Evolutionary conservation across 805 yeast species (phyloP).

Genomic region (Myxozyma geophila): DNA sequence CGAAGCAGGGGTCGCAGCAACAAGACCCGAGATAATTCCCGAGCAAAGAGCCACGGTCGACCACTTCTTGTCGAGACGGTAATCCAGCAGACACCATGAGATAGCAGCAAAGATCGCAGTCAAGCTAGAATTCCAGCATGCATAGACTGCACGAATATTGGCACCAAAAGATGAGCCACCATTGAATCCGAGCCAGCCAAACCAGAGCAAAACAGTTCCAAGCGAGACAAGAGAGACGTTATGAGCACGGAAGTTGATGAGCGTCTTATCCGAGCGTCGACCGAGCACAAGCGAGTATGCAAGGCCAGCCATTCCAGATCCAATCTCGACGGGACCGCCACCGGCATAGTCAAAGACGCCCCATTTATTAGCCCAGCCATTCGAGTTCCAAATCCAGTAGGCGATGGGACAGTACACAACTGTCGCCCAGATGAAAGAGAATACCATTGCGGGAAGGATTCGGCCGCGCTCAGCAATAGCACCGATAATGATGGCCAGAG

Average conservation of each 20-base stretch:
- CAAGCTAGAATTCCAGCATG: constrained; percentile 88
- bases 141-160: constrained; percentile 79
- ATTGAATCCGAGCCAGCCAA: constrained; percentile 97
- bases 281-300: constrained; percentile 73
- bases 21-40: constrained; percentile 92
- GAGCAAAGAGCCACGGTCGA: constrained; percentile 96
- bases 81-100: constrained; percentile 91
- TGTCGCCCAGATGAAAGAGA: constrained; percentile 86
- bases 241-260: constrained; percentile 76
- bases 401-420: constrained; percentile 91
- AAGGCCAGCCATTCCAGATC: constrained; percentile 88
- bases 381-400: constrained; percentile 90
- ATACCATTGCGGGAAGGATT: constrained; percentile 79
- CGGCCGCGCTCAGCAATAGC: constrained; percentile 94
- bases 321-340: constrained; percentile 95
- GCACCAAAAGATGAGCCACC: constrained; percentile 88
- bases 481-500: constrained; percentile 88
- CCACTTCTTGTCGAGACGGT: constrained; percentile 85
- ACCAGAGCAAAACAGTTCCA: constrained; percentile 86
- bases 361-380: constrained; percentile 92
- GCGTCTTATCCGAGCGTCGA: constrained; percentile 69
- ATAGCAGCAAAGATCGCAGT: constrained; percentile 89
- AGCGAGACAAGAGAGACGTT: constrained; percentile 88
- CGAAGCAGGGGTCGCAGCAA: constrained; percentile 94
- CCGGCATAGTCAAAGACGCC: constrained; percentile 97